A percentile compares a stretch with the other conserved stretches of the same genome.
Conservation (phyloP, 2,329 filamentous ascomycete species). For the Septoria petroselini region DNA sequence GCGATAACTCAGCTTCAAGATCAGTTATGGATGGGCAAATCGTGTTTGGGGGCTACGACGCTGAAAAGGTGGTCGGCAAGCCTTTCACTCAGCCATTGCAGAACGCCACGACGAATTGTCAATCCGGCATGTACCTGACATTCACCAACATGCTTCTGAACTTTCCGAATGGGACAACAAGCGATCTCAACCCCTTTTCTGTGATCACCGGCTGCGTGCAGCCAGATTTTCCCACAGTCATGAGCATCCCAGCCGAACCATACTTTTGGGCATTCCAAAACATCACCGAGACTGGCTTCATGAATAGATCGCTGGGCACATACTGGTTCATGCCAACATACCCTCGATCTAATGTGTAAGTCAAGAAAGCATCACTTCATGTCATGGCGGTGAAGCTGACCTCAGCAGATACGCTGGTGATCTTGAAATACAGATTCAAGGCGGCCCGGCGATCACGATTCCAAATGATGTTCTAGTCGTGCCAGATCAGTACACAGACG, state of each 20-base stretch:
- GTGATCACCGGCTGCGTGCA: slow-evolving; percentile 19
- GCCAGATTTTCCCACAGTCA: slow-evolving; percentile 19
- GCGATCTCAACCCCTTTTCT: slow-evolving; percentile 9
- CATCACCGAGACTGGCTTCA: slow-evolving; percentile 7
- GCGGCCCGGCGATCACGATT: slow-evolving; percentile 11
- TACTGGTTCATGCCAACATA: slow-evolving; percentile 11
- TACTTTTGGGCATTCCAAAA: slow-evolving; percentile 17
- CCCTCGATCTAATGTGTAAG: slow-evolving; percentile 7
- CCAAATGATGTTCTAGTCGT: slow-evolving; percentile 20
- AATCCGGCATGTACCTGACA: slow-evolving; percentile 26
- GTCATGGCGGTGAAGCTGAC: too few species aligned
- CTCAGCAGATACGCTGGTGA: slow-evolving; percentile 13
- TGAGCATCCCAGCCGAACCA: slow-evolving; percentile 15
- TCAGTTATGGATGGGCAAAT: slow-evolving; percentile 31
- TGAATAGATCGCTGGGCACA: slow-evolving; percentile 8
- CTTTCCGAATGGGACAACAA: slow-evolving; percentile 30
- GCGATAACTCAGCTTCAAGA: slow-evolving; percentile 21
- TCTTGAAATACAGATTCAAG: slow-evolving; percentile 10
- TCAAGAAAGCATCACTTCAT: background rate
- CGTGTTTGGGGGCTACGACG: slow-evolving; percentile 35
- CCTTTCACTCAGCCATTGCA: slow-evolving; percentile 26
- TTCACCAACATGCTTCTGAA: slow-evolving; percentile 31
- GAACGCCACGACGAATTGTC: slow-evolving; percentile 14
- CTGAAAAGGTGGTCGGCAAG: slow-evolving; percentile 29
- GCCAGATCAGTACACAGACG: slow-evolving; percentile 13